Base-by-base conservation (phyloP, 2,329 filamentous ascomycete genomes). In the Phoma sp. region DNA sequence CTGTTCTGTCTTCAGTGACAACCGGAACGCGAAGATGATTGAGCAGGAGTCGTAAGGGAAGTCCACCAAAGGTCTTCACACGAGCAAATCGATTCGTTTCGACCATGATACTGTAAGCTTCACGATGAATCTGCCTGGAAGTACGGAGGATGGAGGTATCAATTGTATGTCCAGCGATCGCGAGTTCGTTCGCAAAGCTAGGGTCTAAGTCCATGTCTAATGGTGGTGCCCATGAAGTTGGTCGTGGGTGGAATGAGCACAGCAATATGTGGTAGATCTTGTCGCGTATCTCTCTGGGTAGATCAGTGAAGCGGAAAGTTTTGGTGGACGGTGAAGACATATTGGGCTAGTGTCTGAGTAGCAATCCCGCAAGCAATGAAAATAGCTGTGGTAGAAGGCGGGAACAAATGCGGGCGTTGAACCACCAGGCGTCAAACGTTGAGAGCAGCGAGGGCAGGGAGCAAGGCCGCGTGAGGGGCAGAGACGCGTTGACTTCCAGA, bases 11-110 rank as follows among this genome's bases (percentile, higher is more conserved):
- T 3, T 27, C 33, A 15, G 56, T 39, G 12, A 66, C 48, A 2
- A 66, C 36, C 1, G 57, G 60, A 15, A 57, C 43, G 7, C 17
- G 35, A 2, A 48, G 22, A 31, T 45, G 48, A 6, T 21, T 33
- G 10, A 61, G 13, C 6, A 57, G n/a, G 5, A 24, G 1, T 7
- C 35, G 37, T 4, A 66, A 4, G 2, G 56, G 58, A 2, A 63
- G 6, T 25, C 45, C 60, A 17, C 17, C 29, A 2, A 15, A 47
- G 1, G 49, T 53, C 9, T 51, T 49, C 9, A 62, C 35, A 13
- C 44, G 54, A 10, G 64, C 55, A 38, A 64, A 67, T 9, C 57
- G 58, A 21, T 65, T 64, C 4, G 48, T 61, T 32, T 64, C 64
- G 25, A 62, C 43, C 62, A 62, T 55, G 22, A 53, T 40, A 32